Evolutionary conservation across 140 eudicot species (phyloP).

Genomic region (Cichorium intybus): DNA sequence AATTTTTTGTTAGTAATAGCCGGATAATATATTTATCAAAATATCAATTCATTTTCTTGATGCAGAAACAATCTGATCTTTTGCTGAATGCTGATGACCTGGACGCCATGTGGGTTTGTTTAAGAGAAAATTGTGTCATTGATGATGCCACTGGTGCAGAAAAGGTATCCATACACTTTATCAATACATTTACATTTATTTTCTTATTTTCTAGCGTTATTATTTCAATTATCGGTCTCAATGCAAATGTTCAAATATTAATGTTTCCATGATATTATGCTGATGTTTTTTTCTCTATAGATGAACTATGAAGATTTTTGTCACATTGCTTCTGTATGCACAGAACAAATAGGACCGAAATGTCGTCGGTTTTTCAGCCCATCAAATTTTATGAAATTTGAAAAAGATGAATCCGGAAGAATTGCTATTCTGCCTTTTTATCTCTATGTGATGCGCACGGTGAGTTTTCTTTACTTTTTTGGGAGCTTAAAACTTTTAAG

Average conservation of each 20-base stretch:
- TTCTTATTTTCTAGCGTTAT: neutral
- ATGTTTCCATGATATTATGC: neutral
- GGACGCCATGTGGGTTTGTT: slow-evolving; percentile 99
- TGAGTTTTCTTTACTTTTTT: slow-evolving; percentile 44
- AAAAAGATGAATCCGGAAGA: slow-evolving; percentile 96
- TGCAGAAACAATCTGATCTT: slow-evolving; percentile 95
- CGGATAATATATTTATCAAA: neutral
- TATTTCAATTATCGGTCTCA: neutral
- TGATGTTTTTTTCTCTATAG: slow-evolving; percentile 36
- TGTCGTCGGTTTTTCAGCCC: slow-evolving; percentile 97
- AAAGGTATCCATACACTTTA: slow-evolving; percentile 48
- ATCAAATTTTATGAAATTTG: slow-evolving; percentile 98
- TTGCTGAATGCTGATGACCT: slow-evolving; percentile 97
- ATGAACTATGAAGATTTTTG: slow-evolving; percentile 99
- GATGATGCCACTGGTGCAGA: slow-evolving; percentile 99
- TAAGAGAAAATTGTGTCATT: slow-evolving; percentile 96
- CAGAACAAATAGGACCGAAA: slow-evolving; percentile 98
- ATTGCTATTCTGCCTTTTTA: slow-evolving; percentile 94
- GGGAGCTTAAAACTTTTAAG: neutral
- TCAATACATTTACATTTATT: neutral
- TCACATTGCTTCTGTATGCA: slow-evolving; percentile 97
- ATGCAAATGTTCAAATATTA: neutral
- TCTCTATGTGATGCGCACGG: slow-evolving; percentile 99
- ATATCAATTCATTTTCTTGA: neutral
- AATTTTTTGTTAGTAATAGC: neutral